Evolutionary conservation across 2,329 filamentous ascomycete genomes (phyloP), one percentile per base, ranked within the genome.

Genomic region (Blastomyces percursus): DNA sequence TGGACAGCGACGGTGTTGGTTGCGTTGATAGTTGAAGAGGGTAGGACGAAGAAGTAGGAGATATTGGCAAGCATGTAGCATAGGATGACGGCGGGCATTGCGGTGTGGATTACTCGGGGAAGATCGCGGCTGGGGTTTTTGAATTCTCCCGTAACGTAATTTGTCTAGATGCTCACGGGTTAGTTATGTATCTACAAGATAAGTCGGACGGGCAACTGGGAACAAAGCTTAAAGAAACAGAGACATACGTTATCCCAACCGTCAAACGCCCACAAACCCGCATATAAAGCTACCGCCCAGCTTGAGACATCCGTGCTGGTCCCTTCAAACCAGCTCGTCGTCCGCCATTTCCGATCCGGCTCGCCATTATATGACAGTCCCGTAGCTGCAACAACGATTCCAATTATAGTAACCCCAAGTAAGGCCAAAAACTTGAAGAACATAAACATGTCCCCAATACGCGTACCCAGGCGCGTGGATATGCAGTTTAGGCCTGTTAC

Each of bases 101-200:
- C 92, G 0, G 93, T 96, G 77, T 99, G 94, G 63, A 99, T 96
- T 32, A 96, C 92, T 27, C 91, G 86, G 0, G 94, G 94, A 11
- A 99, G 85, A 73, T 99, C 94, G 66, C 91, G 86, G 57, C 84
- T 84, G 0, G 94, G 91, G 71, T 96, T 92, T 70, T 91, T 89
- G 79, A 99, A 97, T 76, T 99, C 94, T 69, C 92, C 94, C 0
- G 95, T 91, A 7, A 99, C 94, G 71, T 96, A 99, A 76, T 96
- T 99, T 66, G 93, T 96, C 90, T 94, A 66, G 5, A 11, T 27
- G 7, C 21, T 19, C 40, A 44, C 4, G 40, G 38, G 57, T 65
- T 32, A 66, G 63, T 61, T 1, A 54, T 46, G 44, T 6, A n/a
- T 16, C 40, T 6, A 16, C n/a, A 9, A 32, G 8, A 42, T 35